A percentile compares a stretch with the other conserved stretches of the same genome.
phyloP scores from a whole-genome alignment of 176 grass and related monocot species.

The Oryza glumipatula region DNA sequence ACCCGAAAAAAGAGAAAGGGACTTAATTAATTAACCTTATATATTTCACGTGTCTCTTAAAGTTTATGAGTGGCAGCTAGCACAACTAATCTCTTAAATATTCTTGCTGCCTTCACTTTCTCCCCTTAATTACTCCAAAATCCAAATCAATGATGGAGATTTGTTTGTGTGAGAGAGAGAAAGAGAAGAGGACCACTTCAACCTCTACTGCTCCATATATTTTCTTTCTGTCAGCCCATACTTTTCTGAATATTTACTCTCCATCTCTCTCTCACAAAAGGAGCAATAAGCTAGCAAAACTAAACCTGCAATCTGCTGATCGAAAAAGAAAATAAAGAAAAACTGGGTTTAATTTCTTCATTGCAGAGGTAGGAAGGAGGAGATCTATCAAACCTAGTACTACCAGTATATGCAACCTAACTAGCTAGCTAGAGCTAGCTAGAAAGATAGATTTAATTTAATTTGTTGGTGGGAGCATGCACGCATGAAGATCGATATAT shows the following conservation, averaged over 20 bases:
- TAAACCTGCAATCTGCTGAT: neutral
- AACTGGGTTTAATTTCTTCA: neutral
- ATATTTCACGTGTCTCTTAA: neutral
- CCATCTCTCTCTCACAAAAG: neutral
- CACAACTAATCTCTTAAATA: neutral
- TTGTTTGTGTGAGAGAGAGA: neutral
- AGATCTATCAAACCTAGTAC: neutral
- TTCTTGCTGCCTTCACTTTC: neutral
- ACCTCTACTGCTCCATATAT: neutral
- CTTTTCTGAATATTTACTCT: constrained; percentile 14
- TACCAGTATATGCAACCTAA: neutral
- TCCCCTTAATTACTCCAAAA: neutral
- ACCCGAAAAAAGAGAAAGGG: too few relatives aligned
- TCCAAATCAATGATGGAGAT: constrained; percentile 6
- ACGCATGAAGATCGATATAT: neutral
- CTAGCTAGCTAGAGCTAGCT: too few relatives aligned
- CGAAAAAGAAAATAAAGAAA: neutral
- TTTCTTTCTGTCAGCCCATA: neutral
- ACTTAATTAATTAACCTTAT: neutral
- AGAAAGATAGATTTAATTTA: neutral
- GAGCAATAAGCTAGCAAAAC: neutral
- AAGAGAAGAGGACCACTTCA: neutral
- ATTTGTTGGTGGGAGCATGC: neutral
- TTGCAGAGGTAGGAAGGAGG: neutral
- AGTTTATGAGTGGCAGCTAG: neutral